A percentile compares a stretch with the other conserved stretches of the same genome.
These are phyloP conservation scores for Handroanthus guayacan DNA, from an alignment of 257 asterid species.

Conservation along the genomic window DNA sequence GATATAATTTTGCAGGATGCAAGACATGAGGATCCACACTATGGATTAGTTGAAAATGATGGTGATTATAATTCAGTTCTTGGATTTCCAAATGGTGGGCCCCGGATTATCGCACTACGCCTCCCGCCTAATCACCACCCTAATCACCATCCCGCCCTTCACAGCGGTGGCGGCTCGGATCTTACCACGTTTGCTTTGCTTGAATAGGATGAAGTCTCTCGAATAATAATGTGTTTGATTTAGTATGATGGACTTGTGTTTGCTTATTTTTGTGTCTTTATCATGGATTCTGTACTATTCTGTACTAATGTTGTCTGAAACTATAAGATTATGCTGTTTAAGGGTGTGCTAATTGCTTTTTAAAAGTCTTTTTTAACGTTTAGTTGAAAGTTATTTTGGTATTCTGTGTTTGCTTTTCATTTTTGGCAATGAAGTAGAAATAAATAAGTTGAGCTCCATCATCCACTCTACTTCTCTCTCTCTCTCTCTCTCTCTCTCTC, in stretches of 20 bases:
- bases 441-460: too few species aligned
- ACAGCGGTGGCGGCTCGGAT: conserved; percentile 80
- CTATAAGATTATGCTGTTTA: background rate
- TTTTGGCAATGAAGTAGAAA: too few species aligned
- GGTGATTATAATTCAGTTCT: conserved; percentile 69
- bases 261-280: conserved; percentile 19
- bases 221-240: conserved; percentile 8
- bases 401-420: too few species aligned
- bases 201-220: conserved; percentile 42
- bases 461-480: too few species aligned
- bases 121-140: conserved; percentile 53
- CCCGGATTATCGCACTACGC: conserved; percentile 61
- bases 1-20: conserved; percentile 56
- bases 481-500: too few species aligned
- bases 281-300: conserved; percentile 21
- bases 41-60: conserved; percentile 85
- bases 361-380: too few species aligned
- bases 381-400: too few species aligned
- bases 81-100: conserved; percentile 63
- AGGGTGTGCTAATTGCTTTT: too few species aligned
- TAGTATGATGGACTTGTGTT: background rate
- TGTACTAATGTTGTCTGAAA: background rate
- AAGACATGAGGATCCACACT: conserved; percentile 86
- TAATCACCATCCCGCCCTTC: conserved; percentile 49
- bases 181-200: conserved; percentile 80